Conservation (phyloP, 768 basidiomycete species). For the Leccinellum rugosiceps region DNA sequence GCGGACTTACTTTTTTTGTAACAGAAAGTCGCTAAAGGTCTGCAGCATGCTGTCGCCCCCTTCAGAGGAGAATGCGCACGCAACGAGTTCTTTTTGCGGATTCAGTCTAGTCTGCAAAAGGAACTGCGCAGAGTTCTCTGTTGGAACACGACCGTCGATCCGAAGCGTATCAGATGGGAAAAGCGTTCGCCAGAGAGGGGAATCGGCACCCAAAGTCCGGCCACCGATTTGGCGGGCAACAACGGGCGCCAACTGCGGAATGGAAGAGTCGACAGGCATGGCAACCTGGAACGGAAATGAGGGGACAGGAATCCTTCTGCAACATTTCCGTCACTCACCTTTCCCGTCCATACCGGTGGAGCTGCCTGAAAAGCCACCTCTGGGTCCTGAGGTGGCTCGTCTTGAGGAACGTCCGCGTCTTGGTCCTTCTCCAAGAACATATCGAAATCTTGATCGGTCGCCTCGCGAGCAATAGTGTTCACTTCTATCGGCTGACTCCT, state of each 20-base stretch:
- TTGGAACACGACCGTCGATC: constrained; percentile 83
- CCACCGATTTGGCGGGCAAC: constrained; percentile 81
- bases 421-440: constrained; percentile 73
- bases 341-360: constrained; percentile 71
- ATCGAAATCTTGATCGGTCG: constrained; percentile 81
- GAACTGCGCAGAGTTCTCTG: constrained; percentile 73
- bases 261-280: constrained; percentile 75
- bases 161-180: constrained; percentile 68
- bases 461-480: constrained; percentile 36
- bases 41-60: constrained; percentile 48
- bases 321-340: constrained; percentile 42
- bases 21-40: constrained; percentile 61
- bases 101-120: constrained; percentile 77
- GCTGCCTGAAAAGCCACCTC: constrained; percentile 53
- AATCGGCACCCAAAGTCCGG: constrained; percentile 51
- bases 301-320: neutral
- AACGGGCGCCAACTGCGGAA: constrained; percentile 63
- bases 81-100: constrained; percentile 72
- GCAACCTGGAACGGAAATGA: constrained; percentile 49
- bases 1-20: constrained; percentile 63
- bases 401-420: constrained; percentile 29
- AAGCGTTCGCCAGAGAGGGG: constrained; percentile 69
- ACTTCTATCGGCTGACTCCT: constrained; percentile 47
- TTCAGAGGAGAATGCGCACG: constrained; percentile 67
- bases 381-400: constrained; percentile 35